A percentile compares a stretch with the other conserved stretches of the same genome.
These are phyloP conservation scores for Pseudocohnilembus persalinus DNA, from an alignment of 169 alveolate genomes.

Conservation along the genomic window DNA sequence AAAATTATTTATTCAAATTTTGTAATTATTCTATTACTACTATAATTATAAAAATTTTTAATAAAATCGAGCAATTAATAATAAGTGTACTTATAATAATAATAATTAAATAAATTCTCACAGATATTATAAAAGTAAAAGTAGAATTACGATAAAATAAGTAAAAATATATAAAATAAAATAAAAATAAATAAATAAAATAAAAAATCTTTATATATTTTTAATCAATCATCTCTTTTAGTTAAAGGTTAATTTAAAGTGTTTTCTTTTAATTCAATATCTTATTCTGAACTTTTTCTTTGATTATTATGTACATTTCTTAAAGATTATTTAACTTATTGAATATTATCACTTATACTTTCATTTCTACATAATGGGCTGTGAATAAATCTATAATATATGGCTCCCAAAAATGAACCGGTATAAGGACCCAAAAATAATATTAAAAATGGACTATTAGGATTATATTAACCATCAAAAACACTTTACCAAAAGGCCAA, in stretches of 20 bases:
- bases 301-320: not conserved
- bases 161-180: too few species aligned
- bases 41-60: too few species aligned
- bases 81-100: too few species aligned
- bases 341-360: not conserved
- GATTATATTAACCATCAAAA: not conserved
- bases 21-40: too few species aligned
- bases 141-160: too few species aligned
- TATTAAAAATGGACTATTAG: not conserved
- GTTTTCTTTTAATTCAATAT: not conserved
- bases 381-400: not conserved
- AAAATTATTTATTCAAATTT: too few species aligned
- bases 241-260: not conserved
- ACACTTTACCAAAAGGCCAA: not conserved
- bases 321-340: not conserved
- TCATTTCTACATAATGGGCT: not conserved
- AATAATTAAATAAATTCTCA: too few species aligned
- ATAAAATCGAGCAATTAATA: too few species aligned
- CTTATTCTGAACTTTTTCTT: too few species aligned
- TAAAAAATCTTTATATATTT: too few species aligned
- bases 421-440: not conserved
- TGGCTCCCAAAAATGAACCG: not conserved
- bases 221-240: not conserved
- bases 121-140: too few species aligned
- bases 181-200: too few species aligned